A percentile compares a stretch with the other conserved stretches of the same genome.
These are phyloP conservation scores for Hericium erinaceus DNA, from an alignment of 768 basidiomycete species.

Conservation along the genomic window DNA sequence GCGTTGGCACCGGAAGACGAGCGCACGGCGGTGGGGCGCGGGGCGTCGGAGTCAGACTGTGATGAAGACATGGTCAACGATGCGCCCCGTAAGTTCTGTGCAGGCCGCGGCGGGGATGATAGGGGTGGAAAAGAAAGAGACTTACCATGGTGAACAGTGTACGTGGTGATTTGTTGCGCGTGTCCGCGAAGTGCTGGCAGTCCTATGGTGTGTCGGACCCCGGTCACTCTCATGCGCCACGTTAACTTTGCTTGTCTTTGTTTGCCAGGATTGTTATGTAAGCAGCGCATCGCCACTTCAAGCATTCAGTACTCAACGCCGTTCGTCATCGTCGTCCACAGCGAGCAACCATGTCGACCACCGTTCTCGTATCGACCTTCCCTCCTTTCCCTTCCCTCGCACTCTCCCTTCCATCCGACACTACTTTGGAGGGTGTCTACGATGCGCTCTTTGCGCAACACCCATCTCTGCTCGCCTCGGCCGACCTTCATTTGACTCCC, in stretches of 20 bases:
- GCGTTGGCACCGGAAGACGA: conserved; percentile 33
- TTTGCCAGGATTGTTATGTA: neutral
- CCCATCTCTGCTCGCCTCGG: conserved; percentile 34
- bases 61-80: neutral
- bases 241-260: neutral
- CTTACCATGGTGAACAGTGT: neutral
- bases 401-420: conserved; percentile 34
- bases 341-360: conserved; percentile 32
- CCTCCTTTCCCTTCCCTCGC: conserved; percentile 50
- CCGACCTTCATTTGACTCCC: conserved; percentile 32
- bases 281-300: neutral
- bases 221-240: neutral
- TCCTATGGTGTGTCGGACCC: neutral
- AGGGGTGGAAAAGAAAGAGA: neutral
- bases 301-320: neutral
- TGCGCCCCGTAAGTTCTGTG: neutral
- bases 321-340: neutral
- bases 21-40: conserved; percentile 29
- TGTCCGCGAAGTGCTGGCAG: neutral
- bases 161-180: neutral
- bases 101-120: neutral
- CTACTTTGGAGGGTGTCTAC: conserved; percentile 32
- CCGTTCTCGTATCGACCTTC: conserved; percentile 50
- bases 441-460: conserved; percentile 37
- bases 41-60: conserved; percentile 75